Evolutionary conservation across 108 stramenopile genomes (phyloP), one percentile per base, ranked within the genome.

Genomic region (Skeletonema tropicum): DNA sequence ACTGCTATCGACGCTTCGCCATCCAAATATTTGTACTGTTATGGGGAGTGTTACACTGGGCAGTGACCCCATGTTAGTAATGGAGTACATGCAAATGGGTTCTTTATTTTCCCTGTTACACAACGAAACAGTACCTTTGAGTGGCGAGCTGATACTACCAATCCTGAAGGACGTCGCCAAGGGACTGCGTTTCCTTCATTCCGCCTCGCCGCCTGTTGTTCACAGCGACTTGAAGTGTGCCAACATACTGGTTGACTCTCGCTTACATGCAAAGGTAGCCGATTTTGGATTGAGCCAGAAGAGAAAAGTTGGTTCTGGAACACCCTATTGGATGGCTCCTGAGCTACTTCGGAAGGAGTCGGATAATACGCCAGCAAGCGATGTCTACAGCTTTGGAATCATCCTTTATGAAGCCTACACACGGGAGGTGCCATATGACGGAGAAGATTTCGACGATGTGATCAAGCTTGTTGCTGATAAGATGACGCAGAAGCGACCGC

Each of bases 321-420:
- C 97, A 17, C 98, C 98, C 14, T 97, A 85, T 74, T 98, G 97
- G 97, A 98, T 98, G 98, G 96, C 95, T 2, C 97, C 97, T 3
- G 97, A 94, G 66, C 42, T 88, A 23, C 64, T 91, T 19, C 66
- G 87, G 8, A 66, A 80, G 48, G 86, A 88, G 52, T 63, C 75
- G 6, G 33, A 10, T 8, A 87, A 88, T 60, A 84, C 82, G 1
- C 15, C 84, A 5, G 75, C 74, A 15, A 73, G 85, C 1, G 90
- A 91, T 76, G 85, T 91, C 4, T 91, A 87, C 65, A 83, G 86
- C 25, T 85, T 91, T 57, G 87, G 85, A 21, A 87, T 90, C 32
- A 81, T 91, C 29, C 68, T 91, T 30, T 86, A 74, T 31, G 89
- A 90, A 63, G 63, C 85, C 5, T 87, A 85, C 64, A 66, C 83